Base-by-base conservation (phyloP, 1,284 basidiomycete species). In the Cryptococcus hybrid region DNA sequence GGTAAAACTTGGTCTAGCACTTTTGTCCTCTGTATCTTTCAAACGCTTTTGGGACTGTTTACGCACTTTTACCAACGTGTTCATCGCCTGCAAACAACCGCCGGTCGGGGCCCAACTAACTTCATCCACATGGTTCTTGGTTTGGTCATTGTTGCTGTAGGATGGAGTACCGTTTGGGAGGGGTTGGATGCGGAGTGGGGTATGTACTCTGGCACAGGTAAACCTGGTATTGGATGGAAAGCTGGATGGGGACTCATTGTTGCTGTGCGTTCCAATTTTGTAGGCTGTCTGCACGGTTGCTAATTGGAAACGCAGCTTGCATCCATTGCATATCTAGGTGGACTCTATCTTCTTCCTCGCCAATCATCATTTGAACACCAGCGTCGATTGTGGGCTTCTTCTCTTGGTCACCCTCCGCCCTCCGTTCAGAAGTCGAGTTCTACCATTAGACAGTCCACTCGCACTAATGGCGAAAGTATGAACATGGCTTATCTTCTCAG, bases 11-110 rank as follows among this genome's bases (percentile, higher is more conserved):
- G 87, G 88, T 37, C 69, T 85, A 47, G 81, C 80, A 5, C 73
- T 89, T 45, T 88, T 59, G 78, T 81, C 46, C 75, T 89, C n/a
- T 85, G 87, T 66, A 44, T 85, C 52, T 54, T 81, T 9, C 88
- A 90, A 72, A 78, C 82, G 60, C 62, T 69, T 1, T 70, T 88
- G 7, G 88, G 88, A 3, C 79, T 80, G 3, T 62, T 85, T 57
- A 83, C 86, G 55, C 87, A 89, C 70, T 83, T 74, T 56, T 63
- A 58, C 58, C 43, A 44, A 44, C 57, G 55, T 34, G 30, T 30
- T 30, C 30, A 30, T 30, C 56, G 55, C 8, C 59, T 66, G 38
- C 61, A 62, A 45, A 64, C 64, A 0, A 55, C 60, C 34, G 62
- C 65, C 7, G 71, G 69, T 0, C 55, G 71, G 44, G 71, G 68